A percentile compares a stretch with the other conserved stretches of the same genome.
These are phyloP conservation scores for Paraconiothyrium brasiliense DNA, from an alignment of 2,329 filamentous ascomycete species.

Conservation along the genomic window DNA sequence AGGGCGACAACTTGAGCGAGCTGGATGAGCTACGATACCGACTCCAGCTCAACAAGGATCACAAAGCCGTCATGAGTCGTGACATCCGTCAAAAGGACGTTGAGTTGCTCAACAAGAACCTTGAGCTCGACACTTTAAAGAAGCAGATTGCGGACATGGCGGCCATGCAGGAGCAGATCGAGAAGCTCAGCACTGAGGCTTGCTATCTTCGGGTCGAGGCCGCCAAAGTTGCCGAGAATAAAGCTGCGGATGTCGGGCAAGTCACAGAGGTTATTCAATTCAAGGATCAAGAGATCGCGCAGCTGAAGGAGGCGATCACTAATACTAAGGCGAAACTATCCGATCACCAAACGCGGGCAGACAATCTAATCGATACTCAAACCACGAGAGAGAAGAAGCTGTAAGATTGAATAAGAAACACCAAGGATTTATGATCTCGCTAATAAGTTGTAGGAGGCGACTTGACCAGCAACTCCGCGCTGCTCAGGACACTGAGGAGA, in stretches of 20 bases:
- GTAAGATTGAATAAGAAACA: not conserved
- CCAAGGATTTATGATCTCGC: not conserved
- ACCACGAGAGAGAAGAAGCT: slow-evolving; percentile 21
- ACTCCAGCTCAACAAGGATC: slow-evolving; percentile 27
- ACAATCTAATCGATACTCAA: slow-evolving; percentile 22
- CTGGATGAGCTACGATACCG: slow-evolving; percentile 29
- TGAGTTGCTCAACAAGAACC: slow-evolving; percentile 27
- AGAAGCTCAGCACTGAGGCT: slow-evolving; percentile 18
- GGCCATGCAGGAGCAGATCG: slow-evolving; percentile 4
- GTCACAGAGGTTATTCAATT: slow-evolving; percentile 11
- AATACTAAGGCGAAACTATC: not conserved
- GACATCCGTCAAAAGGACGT: slow-evolving; percentile 28
- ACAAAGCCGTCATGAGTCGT: slow-evolving; percentile 30
- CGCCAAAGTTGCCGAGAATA: not conserved
- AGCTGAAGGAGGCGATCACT: slow-evolving; percentile 17
- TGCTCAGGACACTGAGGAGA: slow-evolving; percentile 20
- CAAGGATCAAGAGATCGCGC: slow-evolving; percentile 9
- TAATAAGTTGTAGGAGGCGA: not conserved
- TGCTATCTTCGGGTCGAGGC: slow-evolving; percentile 19
- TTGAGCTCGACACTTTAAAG: slow-evolving; percentile 22
- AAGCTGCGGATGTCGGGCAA: slow-evolving; percentile 7
- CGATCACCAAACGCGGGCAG: slow-evolving; percentile 12
- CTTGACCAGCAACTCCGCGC: not conserved
- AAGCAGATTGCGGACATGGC: slow-evolving; percentile 10
- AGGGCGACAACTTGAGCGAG: not conserved